These are phyloP conservation scores for Posidonia australis DNA, from an alignment of 106 monocot species.

Conservation along the genomic window DNA sequence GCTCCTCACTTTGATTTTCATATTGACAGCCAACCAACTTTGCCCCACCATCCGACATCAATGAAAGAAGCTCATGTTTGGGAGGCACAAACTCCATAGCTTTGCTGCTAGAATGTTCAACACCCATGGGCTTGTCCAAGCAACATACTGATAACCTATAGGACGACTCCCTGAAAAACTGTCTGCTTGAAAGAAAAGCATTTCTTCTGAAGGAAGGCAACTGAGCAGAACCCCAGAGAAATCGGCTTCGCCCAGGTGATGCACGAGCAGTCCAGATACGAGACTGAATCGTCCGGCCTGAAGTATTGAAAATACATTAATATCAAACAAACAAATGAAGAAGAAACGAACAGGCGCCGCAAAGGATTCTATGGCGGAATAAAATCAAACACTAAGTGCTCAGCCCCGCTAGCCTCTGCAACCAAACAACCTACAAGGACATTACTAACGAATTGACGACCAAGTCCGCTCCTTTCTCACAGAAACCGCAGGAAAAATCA, in stretches of 20 bases:
- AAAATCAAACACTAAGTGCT: no score
- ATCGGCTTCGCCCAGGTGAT: background rate
- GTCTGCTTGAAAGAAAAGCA: background rate
- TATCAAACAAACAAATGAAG: background rate
- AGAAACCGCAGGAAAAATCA: no score
- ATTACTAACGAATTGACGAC: no score
- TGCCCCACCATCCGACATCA: background rate
- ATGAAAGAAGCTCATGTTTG: background rate
- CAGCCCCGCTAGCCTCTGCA: no score
- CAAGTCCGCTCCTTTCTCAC: no score
- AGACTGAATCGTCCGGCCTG: background rate
- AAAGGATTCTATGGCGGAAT: no score
- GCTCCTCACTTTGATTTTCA: background rate
- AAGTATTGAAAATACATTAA: no score
- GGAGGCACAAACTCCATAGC: background rate
- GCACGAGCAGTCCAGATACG: background rate
- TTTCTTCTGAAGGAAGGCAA: background rate
- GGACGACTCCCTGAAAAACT: background rate
- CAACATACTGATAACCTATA: slow-evolving; percentile 2
- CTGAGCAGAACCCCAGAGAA: background rate
- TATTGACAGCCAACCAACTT: background rate
- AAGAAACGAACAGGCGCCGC: background rate
- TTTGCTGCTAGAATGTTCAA: background rate
- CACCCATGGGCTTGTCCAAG: background rate
- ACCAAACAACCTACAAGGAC: no score